phyloP scores from a whole-genome alignment of 495 filamentous ascomycete species.

The Hypoxylon rickii region DNA sequence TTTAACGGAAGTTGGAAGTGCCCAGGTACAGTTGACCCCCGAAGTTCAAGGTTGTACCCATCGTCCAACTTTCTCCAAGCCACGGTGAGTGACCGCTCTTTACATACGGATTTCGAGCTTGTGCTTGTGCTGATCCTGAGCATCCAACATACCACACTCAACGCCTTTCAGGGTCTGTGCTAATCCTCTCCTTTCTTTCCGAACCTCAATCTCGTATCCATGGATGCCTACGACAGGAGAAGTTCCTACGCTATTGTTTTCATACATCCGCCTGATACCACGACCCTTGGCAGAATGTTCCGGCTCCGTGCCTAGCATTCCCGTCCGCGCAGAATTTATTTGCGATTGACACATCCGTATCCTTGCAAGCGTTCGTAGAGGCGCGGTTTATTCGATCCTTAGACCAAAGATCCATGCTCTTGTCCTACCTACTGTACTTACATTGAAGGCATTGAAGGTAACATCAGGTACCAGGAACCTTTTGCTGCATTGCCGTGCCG shows the following conservation, averaged over 20 bases:
- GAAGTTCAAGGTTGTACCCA: slow-evolving; percentile 11
- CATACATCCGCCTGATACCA: too few relatives aligned
- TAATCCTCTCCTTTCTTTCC: not conserved
- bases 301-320: slow-evolving; percentile 20
- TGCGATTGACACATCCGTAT: slow-evolving; percentile 28
- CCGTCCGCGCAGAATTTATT: slow-evolving; percentile 16
- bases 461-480: slow-evolving; percentile 27
- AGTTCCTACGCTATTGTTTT: not conserved
- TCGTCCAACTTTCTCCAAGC: slow-evolving; percentile 13
- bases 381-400: slow-evolving; percentile 24
- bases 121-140: slow-evolving; percentile 10
- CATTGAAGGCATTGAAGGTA: too few relatives aligned
- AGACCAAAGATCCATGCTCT: too few relatives aligned
- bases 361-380: slow-evolving; percentile 34
- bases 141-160: slow-evolving; percentile 1
- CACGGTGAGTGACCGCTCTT: slow-evolving; percentile 36
- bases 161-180: not conserved
- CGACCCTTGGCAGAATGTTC: too few relatives aligned
- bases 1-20: slow-evolving; percentile 23
- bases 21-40: slow-evolving; percentile 19
- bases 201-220: too few relatives aligned
- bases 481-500: slow-evolving; percentile 27
- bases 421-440: not conserved
- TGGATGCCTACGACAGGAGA: too few relatives aligned
- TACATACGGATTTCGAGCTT: not conserved